Evolutionary conservation across 345 rosid species (phyloP).

Genomic region (Citrus mangshanensis): DNA sequence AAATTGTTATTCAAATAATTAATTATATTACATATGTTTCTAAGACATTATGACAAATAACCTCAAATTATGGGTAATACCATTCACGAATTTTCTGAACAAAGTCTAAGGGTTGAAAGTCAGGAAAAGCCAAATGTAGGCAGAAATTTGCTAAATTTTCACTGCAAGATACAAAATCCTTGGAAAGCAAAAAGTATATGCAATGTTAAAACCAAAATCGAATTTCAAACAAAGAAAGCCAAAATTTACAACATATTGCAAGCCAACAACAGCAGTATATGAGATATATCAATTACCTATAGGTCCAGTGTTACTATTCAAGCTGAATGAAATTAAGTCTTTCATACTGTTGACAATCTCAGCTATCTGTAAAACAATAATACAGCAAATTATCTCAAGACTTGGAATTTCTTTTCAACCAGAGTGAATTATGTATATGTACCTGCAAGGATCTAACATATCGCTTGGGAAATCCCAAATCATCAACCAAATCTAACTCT

Average conservation of each 20-base stretch:
- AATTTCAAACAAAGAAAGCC: neutral
- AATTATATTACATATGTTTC: neutral
- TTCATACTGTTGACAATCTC: slow-evolving; percentile 19
- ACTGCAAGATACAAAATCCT: neutral
- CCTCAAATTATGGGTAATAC: neutral
- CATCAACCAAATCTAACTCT: slow-evolving; percentile 3
- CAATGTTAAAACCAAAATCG: neutral
- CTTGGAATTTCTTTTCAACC: neutral
- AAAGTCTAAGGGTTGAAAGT: neutral
- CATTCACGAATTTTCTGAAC: neutral
- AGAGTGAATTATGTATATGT: neutral
- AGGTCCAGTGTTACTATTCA: slow-evolving; percentile 17
- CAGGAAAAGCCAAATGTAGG: neutral
- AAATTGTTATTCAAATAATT: neutral
- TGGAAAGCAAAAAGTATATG: neutral
- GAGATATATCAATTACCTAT: slow-evolving; percentile 6
- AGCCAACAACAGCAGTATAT: neutral
- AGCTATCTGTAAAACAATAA: slow-evolving; percentile 14
- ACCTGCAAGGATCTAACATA: slow-evolving; percentile 13
- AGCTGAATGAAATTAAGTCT: slow-evolving; percentile 19
- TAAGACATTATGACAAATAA: neutral
- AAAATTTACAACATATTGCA: neutral
- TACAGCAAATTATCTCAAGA: neutral
- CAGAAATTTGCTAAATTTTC: neutral
- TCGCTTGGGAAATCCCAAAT: slow-evolving; percentile 17